Evolutionary conservation across 129 eudicot species (phyloP), one percentile per base, ranked within the genome.

Genomic region (Flaveria linearis): DNA sequence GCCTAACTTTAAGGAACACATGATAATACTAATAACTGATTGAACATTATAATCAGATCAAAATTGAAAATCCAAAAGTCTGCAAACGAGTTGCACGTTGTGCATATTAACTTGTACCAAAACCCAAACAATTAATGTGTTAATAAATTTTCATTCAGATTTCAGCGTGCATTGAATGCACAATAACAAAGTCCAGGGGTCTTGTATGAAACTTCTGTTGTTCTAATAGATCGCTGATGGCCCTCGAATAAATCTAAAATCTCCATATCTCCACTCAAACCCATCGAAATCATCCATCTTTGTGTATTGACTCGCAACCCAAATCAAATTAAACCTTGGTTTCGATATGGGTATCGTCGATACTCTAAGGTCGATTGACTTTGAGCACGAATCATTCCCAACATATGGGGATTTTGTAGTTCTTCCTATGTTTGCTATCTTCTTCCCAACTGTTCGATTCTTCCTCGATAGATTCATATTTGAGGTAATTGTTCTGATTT

Each of bases 391-490:
- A 88, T 93, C 98, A 1, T 85, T 78, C 75, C 89, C 97, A 13
- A 68, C 78, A 52, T 93, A 85, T 74, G 84, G 52, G 52, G 98
- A 93, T 89, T 93, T 90, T 73, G 25, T 74, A 0, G 53, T 80
- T 70, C 87, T 93, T 46, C 98, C 98, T 0, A 18, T 91, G 12
- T 82, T 93, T 76, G 97, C 93, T 20, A 50, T 91, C 26, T 84
- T 93, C 81, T 93, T 93, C 75, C 97, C 90, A 23, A 80, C 87
- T 33, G 90, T 91, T 61, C 67, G 98, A 7, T 91, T 85, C 78
- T 87, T 91, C 76, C 92, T 93, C 55, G 98, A 93, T 79, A 87
- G 97, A 85, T 85, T 91, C 39, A 53, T 93, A n/a, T 93, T 88
- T 70, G 90, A 93, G 97, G 98, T 93, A 83, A 18, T 66, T 9